A percentile compares a stretch with the other conserved stretches of the same genome.
These are phyloP conservation scores for Candida chauliodis DNA, from an alignment of 805 yeast genomes.

Conservation along the genomic window DNA sequence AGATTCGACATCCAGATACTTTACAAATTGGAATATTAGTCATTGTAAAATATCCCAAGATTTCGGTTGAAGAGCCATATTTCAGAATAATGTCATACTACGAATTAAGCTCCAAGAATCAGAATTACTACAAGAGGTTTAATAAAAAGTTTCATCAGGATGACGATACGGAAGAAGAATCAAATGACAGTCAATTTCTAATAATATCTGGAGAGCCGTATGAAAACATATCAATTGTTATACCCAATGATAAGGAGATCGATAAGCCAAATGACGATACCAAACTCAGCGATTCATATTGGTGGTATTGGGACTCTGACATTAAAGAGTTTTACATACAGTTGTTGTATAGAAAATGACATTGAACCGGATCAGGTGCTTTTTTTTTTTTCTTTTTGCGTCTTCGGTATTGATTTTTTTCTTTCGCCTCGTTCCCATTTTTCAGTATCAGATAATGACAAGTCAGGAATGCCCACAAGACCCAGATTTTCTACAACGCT, in stretches of 20 bases:
- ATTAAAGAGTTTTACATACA: constrained; percentile 68
- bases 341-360: constrained; percentile 46
- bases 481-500: constrained; percentile 15
- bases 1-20: constrained; percentile 61
- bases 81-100: constrained; percentile 74
- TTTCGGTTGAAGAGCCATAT: constrained; percentile 51
- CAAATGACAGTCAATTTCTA: constrained; percentile 58
- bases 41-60: constrained; percentile 53
- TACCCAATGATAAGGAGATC: constrained; percentile 60
- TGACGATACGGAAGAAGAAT: constrained; percentile 17
- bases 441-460: neutral
- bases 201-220: constrained; percentile 89
- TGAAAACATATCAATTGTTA: constrained; percentile 71
- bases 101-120: constrained; percentile 51
- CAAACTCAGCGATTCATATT: constrained; percentile 36
- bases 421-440: neutral
- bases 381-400: constrained; percentile 1
- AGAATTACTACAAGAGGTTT: constrained; percentile 22
- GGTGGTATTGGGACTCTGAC: constrained; percentile 76
- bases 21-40: constrained; percentile 63
- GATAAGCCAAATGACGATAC: constrained; percentile 26
- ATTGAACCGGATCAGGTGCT: constrained; percentile 1
- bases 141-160: constrained; percentile 12
- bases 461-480: neutral
- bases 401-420: constrained; percentile 2